phyloP scores from a whole-genome alignment of 169 alveolate genomes.

The Plasmodium gonderi region DNA sequence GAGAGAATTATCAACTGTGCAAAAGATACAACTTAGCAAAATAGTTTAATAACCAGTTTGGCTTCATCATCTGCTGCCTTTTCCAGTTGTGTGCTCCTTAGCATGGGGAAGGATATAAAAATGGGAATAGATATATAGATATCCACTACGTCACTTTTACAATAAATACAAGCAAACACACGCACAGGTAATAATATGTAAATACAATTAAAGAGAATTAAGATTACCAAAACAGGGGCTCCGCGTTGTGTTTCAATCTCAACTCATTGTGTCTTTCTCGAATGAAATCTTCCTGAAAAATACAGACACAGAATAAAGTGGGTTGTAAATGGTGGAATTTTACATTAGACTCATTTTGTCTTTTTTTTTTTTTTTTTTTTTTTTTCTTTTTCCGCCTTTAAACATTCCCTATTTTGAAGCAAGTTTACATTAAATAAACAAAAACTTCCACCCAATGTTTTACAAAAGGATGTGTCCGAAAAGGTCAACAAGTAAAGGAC shows the following conservation, averaged over 20 bases:
- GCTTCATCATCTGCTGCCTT: conserved; percentile 33
- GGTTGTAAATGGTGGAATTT: neutral
- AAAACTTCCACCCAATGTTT: neutral
- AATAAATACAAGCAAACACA: neutral
- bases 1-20: neutral
- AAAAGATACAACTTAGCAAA: conserved; percentile 3
- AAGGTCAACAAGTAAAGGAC: conserved; percentile 15
- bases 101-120: neutral
- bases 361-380: neutral
- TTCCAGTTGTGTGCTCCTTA: conserved; percentile 53
- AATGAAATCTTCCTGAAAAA: conserved; percentile 48
- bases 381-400: neutral
- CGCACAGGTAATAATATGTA: neutral
- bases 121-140: conserved; percentile 14
- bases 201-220: neutral
- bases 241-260: conserved; percentile 45
- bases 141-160: neutral
- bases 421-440: conserved; percentile 47
- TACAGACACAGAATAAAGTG: neutral
- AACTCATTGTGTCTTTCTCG: conserved; percentile 63
- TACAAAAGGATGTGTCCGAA: neutral
- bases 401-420: neutral
- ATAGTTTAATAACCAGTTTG: conserved; percentile 22
- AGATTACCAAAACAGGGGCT: conserved; percentile 40
- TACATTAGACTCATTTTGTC: neutral